Percentiles rank a stretch among this genome's conserved stretches.
phyloP scores from a whole-genome alignment of 352 stramenopile genomes.

The Saprolegnia parasitica region DNA sequence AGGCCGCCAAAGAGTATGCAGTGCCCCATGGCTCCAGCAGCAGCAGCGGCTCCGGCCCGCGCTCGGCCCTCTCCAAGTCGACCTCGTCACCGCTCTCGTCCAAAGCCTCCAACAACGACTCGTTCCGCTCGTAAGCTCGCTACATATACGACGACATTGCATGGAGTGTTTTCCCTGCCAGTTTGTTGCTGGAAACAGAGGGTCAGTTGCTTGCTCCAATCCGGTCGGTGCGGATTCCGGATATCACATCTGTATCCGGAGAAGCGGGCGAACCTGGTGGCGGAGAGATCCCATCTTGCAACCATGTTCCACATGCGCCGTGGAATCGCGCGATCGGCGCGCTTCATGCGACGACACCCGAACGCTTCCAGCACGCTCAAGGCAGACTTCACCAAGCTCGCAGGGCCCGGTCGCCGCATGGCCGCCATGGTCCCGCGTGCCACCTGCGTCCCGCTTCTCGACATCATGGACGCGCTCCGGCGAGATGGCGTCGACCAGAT shows the following conservation, averaged over 20 bases:
- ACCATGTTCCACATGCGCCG: conserved; percentile 20
- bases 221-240: too few species aligned
- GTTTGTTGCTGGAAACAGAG: background rate
- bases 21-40: background rate
- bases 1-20: conserved; percentile 57
- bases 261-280: background rate
- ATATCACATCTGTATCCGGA: background rate
- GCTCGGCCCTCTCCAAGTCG: conserved; percentile 14
- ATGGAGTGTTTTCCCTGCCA: background rate
- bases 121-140: background rate
- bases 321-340: conserved; percentile 24
- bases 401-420: background rate
- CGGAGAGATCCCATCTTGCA: background rate
- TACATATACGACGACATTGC: background rate
- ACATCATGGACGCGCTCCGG: conserved; percentile 8
- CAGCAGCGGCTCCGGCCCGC: background rate
- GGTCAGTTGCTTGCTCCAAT: too few species aligned
- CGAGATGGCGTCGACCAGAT: conserved; percentile 3
- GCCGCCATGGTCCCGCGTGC: background rate
- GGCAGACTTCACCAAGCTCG: background rate
- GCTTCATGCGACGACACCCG: conserved; percentile 24
- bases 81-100: conserved; percentile 24
- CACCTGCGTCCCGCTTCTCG: background rate
- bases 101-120: conserved; percentile 11
- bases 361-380: background rate